Base-by-base conservation (phyloP, 2,329 filamentous ascomycete species). In the Blastomyces parvus region DNA sequence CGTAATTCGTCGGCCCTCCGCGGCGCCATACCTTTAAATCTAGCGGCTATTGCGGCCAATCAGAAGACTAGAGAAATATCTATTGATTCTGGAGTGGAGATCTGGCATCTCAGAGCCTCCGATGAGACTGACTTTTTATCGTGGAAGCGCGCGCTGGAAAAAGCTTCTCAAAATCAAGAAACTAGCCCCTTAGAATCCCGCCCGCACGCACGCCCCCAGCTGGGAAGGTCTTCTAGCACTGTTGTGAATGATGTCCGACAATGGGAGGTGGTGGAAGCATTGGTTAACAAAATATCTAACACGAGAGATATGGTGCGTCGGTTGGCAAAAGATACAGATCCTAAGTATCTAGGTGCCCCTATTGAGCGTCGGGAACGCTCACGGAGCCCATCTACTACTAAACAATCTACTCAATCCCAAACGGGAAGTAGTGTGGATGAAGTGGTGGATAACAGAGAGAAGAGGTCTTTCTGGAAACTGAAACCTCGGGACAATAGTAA, bases 11-110 rank as follows among this genome's bases (percentile, higher is more conserved):
- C 93, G 6, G 91, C 93, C 0, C 81, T 99, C 53, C 86, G 94
- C 64, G 94, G 94, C 22, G 91, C 94, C 8, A 94, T 99, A 60
- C 94, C 94, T 0, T 82, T 99, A 9, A 94, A 91, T 33, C 79
- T 99, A 60, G 94, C 94, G 19, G 94, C 91, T 4, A 89, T 99
- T 64, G 90, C 92, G 3, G 91, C 91, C 8, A 92, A 96, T 72
- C 90, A 94, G 74, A 86, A 89, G 70, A 86, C 89, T 46, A 85
- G 91, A 67, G 93, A 97, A 74, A 96, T 99, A 61, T 96, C 89
- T 52, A 94, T 99, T 63, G 94, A 99, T 74, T 97, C 94, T 0
- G 94, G 94, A 0, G 92, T 94, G 2, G 94, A 99, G 75, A 86
- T 99, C 33, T 99, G 94, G 94, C 94, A 97, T 77, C 80, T 99